These are phyloP conservation scores for Irineochytrium annulatum DNA, from an alignment of 192 early-diverging fungal species.

Conservation along the genomic window DNA sequence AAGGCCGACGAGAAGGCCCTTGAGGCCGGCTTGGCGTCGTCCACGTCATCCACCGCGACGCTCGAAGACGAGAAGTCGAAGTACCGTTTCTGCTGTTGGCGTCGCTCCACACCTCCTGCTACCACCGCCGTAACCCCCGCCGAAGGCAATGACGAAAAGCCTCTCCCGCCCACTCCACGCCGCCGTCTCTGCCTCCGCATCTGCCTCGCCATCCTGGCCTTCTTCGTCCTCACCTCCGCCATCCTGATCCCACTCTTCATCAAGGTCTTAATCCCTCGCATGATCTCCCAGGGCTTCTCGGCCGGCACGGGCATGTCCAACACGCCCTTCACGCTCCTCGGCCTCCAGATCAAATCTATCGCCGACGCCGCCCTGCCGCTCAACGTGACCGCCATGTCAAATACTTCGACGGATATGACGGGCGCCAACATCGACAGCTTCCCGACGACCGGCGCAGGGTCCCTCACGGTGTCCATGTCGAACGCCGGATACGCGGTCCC, in stretches of 20 bases:
- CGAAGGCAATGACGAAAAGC: no score
- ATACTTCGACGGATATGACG: no score
- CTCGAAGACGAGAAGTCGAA: no score
- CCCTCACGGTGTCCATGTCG: not conserved
- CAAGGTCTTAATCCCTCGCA: not conserved
- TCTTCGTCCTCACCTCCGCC: not conserved
- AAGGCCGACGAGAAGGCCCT: no score
- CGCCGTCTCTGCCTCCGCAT: no score
- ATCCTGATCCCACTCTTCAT: not conserved
- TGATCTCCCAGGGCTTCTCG: slow-evolving; percentile 1
- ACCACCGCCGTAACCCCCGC: no score
- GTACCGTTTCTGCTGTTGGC: no score
- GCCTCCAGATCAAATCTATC: not conserved
- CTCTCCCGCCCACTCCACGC: no score
- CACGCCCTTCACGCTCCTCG: not conserved
- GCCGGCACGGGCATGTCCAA: not conserved
- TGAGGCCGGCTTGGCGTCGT: no score
- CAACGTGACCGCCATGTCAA: not conserved
- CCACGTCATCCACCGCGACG: no score
- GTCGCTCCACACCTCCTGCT: no score
- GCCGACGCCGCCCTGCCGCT: not conserved
- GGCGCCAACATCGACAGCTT: not conserved
- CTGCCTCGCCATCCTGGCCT: not conserved
- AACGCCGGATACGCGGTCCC: not conserved
- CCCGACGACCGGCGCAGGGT: not conserved